Conservation (phyloP, 495 filamentous ascomycete genomes). For the Penicillium roqueforti region DNA sequence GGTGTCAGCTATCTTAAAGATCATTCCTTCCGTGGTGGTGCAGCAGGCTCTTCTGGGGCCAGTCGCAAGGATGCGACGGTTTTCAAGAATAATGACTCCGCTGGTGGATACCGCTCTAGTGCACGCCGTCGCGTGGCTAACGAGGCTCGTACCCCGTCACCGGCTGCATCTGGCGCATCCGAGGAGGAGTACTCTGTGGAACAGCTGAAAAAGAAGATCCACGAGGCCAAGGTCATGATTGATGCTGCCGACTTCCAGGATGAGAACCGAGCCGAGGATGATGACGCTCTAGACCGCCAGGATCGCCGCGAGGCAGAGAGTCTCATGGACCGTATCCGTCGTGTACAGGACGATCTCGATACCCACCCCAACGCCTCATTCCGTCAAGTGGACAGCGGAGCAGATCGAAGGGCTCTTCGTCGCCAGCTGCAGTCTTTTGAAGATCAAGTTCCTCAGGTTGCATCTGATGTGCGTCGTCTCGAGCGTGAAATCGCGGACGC, state of each 20-base stretch:
- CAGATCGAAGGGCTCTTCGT: constrained; percentile 78
- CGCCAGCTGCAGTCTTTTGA: constrained; percentile 84
- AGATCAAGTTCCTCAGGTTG: constrained; percentile 86
- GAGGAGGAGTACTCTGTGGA: constrained; percentile 81
- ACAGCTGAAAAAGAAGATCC: constrained; percentile 87
- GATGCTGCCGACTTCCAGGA: constrained; percentile 97
- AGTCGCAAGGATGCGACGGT: constrained; percentile 90
- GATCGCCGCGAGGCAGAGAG: constrained; percentile 93
- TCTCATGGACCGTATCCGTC: constrained; percentile 83
- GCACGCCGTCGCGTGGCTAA: constrained; percentile 78
- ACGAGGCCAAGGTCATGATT: constrained; percentile 91
- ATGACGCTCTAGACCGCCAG: constrained; percentile 83
- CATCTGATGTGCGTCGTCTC: constrained; percentile 83
- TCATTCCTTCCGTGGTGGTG: constrained; percentile 75
- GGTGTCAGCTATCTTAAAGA: constrained; percentile 96
- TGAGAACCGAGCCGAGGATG: constrained; percentile 82
- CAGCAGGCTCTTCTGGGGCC: constrained; percentile 34
- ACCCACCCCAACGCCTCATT: constrained; percentile 76
- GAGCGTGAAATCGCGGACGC: constrained; percentile 93
- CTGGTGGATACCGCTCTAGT: constrained; percentile 86
- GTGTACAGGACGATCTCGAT: constrained; percentile 97
- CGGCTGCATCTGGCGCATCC: constrained; percentile 66
- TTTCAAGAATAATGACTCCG: constrained; percentile 89
- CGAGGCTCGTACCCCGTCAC: constrained; percentile 71
- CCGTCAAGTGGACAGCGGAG: constrained; percentile 71